Base-by-base conservation (phyloP, 164 flowering plant species). In the Aristolochia fimbriata region DNA sequence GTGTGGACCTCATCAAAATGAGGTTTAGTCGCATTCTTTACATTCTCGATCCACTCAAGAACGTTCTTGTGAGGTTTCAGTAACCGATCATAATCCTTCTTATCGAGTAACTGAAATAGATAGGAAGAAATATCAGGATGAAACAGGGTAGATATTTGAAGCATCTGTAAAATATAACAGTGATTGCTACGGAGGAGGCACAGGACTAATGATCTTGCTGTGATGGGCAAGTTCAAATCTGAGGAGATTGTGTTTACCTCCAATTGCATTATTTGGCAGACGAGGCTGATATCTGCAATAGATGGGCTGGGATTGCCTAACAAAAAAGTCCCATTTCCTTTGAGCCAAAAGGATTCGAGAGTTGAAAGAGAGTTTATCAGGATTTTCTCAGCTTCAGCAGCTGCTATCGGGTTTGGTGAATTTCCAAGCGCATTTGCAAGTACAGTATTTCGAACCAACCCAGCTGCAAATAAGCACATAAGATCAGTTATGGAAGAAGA, bases 261-360 rank as follows among this genome's bases (percentile, higher is more conserved):
- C 59, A 87, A 76, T 61, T 92, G 86, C 89, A 81, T 87, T 50
- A 89, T 66, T 68, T 92, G 96, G 76, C 95, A 88, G 1, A 85
- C 89, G 57, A 88, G 77, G 80, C 86, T 83, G 65, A 92, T 87
- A 76, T 92, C 95, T 41, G 96, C 96, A 49, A 92, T 83, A 24
- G 98, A 88, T 27, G 98, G 98, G 71, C 76, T 83, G 27, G 59
- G 64, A 66, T 80, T 73, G 57, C 92, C 91, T 27, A 87, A 61
- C 67, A 92, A 74, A 68, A 87, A 92, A 21, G 63, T 70, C 9
- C 85, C 87, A 62, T 72, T 74, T 51, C 78, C 89, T 59, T 82
- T 71, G 24, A 92, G 96, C 96, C 96, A 87, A 53, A 80, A 8
- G 6, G 87, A 73, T 69, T 89, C 95, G 22, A 92, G 73, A 51